phyloP scores from a whole-genome alignment of 139 green algal genomes.

The Chloropicon primus region DNA sequence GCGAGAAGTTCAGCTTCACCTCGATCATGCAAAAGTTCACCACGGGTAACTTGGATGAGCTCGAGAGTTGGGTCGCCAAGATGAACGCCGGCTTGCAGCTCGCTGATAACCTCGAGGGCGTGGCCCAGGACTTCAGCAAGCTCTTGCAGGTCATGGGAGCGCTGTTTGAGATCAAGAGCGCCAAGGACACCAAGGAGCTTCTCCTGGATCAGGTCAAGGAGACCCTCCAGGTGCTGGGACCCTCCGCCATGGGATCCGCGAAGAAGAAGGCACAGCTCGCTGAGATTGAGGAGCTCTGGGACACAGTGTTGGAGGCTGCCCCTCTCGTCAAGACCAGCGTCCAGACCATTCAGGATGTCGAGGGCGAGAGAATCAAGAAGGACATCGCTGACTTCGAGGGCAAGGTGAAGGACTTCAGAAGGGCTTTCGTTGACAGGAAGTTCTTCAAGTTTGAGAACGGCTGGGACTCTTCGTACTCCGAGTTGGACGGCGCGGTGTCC shows the following conservation, averaged over 20 bases:
- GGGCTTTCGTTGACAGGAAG: conserved; percentile 28
- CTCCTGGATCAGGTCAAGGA: conserved; percentile 63
- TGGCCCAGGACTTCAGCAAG: conserved; percentile 44
- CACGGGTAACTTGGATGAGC: not conserved
- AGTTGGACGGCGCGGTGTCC: conserved; percentile 35
- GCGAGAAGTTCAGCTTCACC: conserved; percentile 2
- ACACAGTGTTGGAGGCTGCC: not conserved
- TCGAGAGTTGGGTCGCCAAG: conserved; percentile 17
- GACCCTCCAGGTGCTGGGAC: conserved; percentile 27
- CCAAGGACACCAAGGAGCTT: conserved; percentile 18
- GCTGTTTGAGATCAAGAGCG: conserved; percentile 32
- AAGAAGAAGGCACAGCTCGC: conserved; percentile 39
- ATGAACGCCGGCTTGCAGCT: conserved; percentile 22
- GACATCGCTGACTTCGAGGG: conserved; percentile 29
- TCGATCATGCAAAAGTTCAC: conserved; percentile 4
- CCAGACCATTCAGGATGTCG: conserved; percentile 37
- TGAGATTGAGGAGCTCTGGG: conserved; percentile 5
- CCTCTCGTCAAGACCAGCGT: conserved; percentile 50
- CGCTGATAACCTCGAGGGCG: conserved; percentile 20
- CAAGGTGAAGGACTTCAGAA: conserved; percentile 25
- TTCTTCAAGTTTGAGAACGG: conserved; percentile 59
- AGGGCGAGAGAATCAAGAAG: conserved; percentile 52
- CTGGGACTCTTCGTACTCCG: conserved; percentile 32
- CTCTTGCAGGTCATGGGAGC: conserved; percentile 54
- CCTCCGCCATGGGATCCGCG: conserved; percentile 41